Evolutionary conservation across 225 moss, liverwort and hornwort genomes (phyloP), one percentile per base, ranked within the genome.

Genomic region (Lunularia cruciata): DNA sequence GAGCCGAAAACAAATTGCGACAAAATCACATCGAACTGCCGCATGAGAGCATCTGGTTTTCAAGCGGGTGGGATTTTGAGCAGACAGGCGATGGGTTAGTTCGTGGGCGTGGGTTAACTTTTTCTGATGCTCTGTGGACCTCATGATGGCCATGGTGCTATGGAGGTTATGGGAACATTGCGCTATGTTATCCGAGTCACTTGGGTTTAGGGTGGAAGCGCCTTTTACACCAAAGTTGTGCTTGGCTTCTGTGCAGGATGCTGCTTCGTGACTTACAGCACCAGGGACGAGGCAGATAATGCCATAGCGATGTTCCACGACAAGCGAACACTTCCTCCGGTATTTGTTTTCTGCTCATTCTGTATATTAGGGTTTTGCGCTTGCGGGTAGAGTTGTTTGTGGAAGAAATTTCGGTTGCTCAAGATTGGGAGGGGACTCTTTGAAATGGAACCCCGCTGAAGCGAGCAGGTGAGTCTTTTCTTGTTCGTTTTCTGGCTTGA

Each of bases 271-370:
- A 90, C 87, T 22, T 94, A 86, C 70, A 87, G 83, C 47, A 78
- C 93, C 13, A 90, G 88, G 75, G 87, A 87, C 66, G 93, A 94
- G 79, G 93, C 93, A 61, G 93, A 94, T 68, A 89, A 83, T 53
- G 93, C 93, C 23, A 94, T 94, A 31, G 90, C 88, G 52, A 73
- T 94, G 67, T 94, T 90, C 63, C 93, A 94, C 76, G 90, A 94
- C 79, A 94, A 90, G 39, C 90, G 90, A 37, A 90, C 93, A 60
- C 81, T 94, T 69, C 90, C 88, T 57, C 93, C 93, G 76, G 93
- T 92, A 75, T 53, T 42, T 27, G 25, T 4, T 8, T 26, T 38
- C 27, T 14, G 2, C 7, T 18, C 49, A 19, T 8, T 60, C 19
- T 3, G n/a, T 18, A 25, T 51, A 8, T 16, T 35, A 58, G 20